Base-by-base conservation (phyloP, 2,329 filamentous ascomycete species). In the Beauveria australis region DNA sequence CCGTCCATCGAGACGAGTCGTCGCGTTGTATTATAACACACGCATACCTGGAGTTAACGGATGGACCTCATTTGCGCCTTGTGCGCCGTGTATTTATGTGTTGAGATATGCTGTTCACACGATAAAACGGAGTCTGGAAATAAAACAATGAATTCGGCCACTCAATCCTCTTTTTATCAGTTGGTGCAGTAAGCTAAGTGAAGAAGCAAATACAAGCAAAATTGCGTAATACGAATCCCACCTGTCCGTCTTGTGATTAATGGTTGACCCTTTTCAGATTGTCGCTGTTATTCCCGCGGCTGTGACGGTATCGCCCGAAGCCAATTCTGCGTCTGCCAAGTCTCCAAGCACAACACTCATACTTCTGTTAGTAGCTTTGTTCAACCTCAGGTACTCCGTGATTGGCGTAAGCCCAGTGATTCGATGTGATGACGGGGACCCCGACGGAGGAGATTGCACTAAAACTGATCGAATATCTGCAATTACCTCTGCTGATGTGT, bases 1-100 rank as follows among this genome's bases (percentile, higher is more conserved):
- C 28, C 8, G 6, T n/a, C 33, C 33, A 16, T 46, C 49, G 44
- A 46, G 14, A 40, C 30, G 24, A 47, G 22, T 30, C n/a, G 49
- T 48, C 58, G 49, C 52, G 40, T 16, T 62, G 61, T 62, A 62
- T 43, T 51, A 59, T 55, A 62, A 12, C 54, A 49, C 26, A 51
- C 37, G 61, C 61, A 58, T 60, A 62, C 55, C 33, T 56, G 59
- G 63, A 62, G 57, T 62, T 62, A 30, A 54, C 28, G 60, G 52
- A 54, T 56, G 44, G 61, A 46, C 47, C 19, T 52, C 22, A 37
- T 16, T 9, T 26, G 59, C 56, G 46, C 43, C 19, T 30, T 53
- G 19, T 40, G 47, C 52, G 52, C 55, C 10, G 40, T 53, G 58
- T 54, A 60, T 46, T 60, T 53, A 40, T n/a, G 30, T 41, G 41